Evolutionary conservation across 257 asterid species (phyloP), one percentile per base, ranked within the genome.

Genomic region (Lantana camara): DNA sequence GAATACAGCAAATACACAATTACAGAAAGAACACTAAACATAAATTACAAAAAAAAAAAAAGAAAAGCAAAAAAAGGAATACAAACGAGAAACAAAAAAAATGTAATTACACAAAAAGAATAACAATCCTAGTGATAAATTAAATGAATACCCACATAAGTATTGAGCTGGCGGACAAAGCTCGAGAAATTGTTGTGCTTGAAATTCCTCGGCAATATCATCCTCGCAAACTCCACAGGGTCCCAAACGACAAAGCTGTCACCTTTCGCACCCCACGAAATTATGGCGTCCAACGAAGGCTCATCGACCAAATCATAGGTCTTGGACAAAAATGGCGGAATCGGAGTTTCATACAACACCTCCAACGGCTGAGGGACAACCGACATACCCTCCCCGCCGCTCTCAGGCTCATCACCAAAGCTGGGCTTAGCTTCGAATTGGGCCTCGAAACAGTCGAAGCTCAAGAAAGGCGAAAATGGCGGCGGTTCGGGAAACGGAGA

Each of bases 111-210:
- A 50, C 61, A 20, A 60, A 74, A 52, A 44, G 38, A 73, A 77
- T 41, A 56, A 10, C 64, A 66, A 27, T 51, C 75, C 74, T 40
- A 64, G 49, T 53, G 30, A 47, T 9, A 70, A 58, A 65, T 40
- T 56, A 74, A 74, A 71, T 38, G 66, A 45, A 71, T 87, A 90
- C 96, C 89, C 92, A 90, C 97, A 69, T 90, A 90, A 57, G 96
- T 90, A 70, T 90, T 90, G 29, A 90, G 96, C 85, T 90, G 98
- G 10, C 98, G 93, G 73, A 91, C 96, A 77, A 91, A 91, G 77
- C 98, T 91, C 3, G 96, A 89, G 79, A 86, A 91, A 68, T 91
- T 89, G 81, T 79, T 84, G 85, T 91, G 98, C 86, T 91, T 91
- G 85, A 91, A 91, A 68, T 79, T 81, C 74, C 77, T 77, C 0